These are phyloP conservation scores for Malus hybrid DNA, from an alignment of 331 rosid genomes.

Conservation along the genomic window DNA sequence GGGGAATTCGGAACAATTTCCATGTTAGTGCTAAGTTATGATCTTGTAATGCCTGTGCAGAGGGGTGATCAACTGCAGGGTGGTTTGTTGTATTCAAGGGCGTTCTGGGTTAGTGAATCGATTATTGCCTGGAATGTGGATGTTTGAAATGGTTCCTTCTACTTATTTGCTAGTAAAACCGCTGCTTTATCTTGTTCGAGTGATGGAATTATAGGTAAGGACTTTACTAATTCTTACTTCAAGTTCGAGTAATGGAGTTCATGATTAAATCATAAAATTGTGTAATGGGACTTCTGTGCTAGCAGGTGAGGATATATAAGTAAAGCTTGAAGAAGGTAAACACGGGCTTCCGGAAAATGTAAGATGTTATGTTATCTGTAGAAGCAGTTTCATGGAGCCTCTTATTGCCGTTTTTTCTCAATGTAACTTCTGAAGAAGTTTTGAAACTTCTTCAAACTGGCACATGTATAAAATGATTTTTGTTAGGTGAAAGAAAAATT, in stretches of 20 bases:
- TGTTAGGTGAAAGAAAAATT: slow-evolving; percentile 70
- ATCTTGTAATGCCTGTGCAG: not conserved
- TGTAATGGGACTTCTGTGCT: not conserved
- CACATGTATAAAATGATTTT: not conserved
- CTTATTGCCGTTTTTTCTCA: not conserved
- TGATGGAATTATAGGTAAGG: slow-evolving; percentile 47
- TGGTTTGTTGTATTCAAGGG: slow-evolving; percentile 55
- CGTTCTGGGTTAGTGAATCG: slow-evolving; percentile 62
- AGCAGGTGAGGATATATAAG: slow-evolving; percentile 67
- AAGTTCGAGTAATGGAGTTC: not conserved
- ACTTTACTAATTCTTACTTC: not conserved
- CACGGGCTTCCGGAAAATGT: slow-evolving; percentile 64
- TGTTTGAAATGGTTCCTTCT: slow-evolving; percentile 39
- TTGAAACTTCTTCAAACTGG: not conserved
- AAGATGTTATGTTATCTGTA: not conserved
- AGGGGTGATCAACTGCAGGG: slow-evolving; percentile 24
- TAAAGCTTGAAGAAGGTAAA: slow-evolving; percentile 61
- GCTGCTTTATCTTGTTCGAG: slow-evolving; percentile 46
- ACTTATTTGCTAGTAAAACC: slow-evolving; percentile 49
- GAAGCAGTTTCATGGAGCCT: not conserved
- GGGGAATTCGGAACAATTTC: not conserved
- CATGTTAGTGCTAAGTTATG: not conserved
- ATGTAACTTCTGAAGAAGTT: not conserved
- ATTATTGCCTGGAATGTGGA: slow-evolving; percentile 81
- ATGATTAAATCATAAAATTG: not conserved